Percentiles rank a stretch among this genome's conserved stretches.
Conservation (phyloP, 1,284 basidiomycete species). For the Xanthoconium separans region DNA sequence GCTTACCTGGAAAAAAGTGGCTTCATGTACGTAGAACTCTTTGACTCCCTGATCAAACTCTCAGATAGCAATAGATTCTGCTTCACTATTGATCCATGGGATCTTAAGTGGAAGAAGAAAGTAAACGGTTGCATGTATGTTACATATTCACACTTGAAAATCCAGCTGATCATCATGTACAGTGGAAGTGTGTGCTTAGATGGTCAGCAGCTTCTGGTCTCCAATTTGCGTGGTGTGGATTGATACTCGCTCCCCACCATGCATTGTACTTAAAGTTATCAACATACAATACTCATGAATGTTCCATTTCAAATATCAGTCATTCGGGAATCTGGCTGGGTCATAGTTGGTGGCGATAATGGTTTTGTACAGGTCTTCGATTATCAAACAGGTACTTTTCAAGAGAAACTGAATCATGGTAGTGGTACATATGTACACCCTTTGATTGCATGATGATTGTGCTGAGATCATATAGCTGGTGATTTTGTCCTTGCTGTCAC, state of each 20-base stretch:
- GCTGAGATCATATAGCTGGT: background rate
- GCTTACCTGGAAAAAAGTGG: conserved; percentile 3
- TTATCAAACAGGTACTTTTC: background rate
- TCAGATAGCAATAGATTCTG: background rate
- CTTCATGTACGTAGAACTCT: background rate
- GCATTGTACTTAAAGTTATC: background rate
- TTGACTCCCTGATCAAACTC: too few species aligned
- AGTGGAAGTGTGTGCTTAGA: background rate
- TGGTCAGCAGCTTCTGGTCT: background rate
- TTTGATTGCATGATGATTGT: background rate
- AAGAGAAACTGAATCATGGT: background rate
- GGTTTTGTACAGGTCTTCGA: conserved; percentile 1
- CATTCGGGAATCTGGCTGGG: background rate
- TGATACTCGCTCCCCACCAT: background rate
- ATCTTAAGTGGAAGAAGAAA: conserved; percentile 6
- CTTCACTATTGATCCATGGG: background rate
- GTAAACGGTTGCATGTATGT: background rate
- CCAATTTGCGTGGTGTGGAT: background rate
- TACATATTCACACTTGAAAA: too few species aligned
- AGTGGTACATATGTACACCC: background rate
- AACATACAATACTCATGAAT: background rate
- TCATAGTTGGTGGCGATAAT: conserved; percentile 1
- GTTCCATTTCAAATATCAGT: background rate
- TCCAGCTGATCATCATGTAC: too few species aligned
- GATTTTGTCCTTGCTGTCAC: background rate